phyloP scores from a whole-genome alignment of 371 early-diverging fungal genomes.

The Haplosporangium sp. region DNA sequence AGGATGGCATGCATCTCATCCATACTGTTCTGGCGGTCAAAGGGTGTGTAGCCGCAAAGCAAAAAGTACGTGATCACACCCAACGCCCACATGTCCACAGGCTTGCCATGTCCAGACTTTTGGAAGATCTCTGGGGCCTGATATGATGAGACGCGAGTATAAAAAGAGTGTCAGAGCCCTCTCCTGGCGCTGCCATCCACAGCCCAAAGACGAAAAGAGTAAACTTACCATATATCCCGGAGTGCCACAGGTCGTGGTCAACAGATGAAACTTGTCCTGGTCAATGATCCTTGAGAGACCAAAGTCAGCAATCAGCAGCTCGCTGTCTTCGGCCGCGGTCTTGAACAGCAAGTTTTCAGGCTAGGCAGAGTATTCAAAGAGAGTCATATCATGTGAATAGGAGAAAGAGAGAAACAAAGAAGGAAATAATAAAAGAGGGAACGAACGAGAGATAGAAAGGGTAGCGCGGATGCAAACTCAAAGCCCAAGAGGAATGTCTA shows the following conservation, averaged over 20 bases:
- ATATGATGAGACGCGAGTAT: background rate
- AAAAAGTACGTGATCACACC: constrained; percentile 94
- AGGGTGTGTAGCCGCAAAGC: constrained; percentile 91
- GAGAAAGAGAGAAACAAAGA: background rate
- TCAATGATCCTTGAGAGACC: constrained; percentile 89
- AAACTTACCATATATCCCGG: constrained; percentile 81
- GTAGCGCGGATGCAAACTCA: background rate
- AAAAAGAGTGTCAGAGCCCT: constrained; percentile 20
- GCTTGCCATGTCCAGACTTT: constrained; percentile 74
- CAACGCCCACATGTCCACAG: constrained; percentile 92
- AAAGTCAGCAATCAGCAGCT: constrained; percentile 90
- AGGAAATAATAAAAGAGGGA: background rate
- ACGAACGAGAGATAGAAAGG: background rate
- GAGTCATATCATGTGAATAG: background rate
- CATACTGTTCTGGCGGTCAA: constrained; percentile 75
- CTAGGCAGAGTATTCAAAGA: constrained; percentile 52
- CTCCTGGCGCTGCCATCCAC: constrained; percentile 13
- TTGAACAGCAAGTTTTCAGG: constrained; percentile 91
- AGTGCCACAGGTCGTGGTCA: constrained; percentile 89
- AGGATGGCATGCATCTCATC: constrained; percentile 80
- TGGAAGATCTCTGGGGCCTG: constrained; percentile 87
- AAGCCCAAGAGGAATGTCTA: constrained; percentile 10
- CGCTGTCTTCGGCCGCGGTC: constrained; percentile 73
- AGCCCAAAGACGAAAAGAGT: constrained; percentile 33
- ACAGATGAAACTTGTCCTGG: constrained; percentile 77